phyloP scores from a whole-genome alignment of 2,329 filamentous ascomycete genomes.

The Aspergillus arachidicola region DNA sequence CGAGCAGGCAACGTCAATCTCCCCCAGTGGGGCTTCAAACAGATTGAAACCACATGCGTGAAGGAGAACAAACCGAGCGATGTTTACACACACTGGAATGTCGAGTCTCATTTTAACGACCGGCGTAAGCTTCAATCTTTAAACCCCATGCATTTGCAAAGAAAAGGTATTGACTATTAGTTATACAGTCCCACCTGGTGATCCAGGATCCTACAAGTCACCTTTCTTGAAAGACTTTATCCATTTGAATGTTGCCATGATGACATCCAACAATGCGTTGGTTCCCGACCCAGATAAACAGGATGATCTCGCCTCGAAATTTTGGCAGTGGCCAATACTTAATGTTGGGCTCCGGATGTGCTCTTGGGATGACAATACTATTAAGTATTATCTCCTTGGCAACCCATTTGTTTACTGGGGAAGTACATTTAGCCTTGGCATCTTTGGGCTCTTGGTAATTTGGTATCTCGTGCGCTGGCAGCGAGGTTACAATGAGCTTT shows the following conservation, averaged over 20 bases:
- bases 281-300: conserved; percentile 98
- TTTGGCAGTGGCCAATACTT: conserved; percentile 98
- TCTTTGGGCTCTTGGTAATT: conserved; percentile 70
- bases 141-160: neutral
- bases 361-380: conserved; percentile 90
- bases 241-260: conserved; percentile 98
- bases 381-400: conserved; percentile 98
- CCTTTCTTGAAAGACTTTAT: conserved; percentile 98
- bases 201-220: conserved; percentile 91
- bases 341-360: conserved; percentile 98
- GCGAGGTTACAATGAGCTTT: conserved; percentile 85
- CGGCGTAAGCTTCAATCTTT: conserved; percentile 66
- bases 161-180: conserved; percentile 11
- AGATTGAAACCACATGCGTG: conserved; percentile 94
- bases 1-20: conserved; percentile 94
- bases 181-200: conserved; percentile 74
- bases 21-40: conserved; percentile 99
- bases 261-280: conserved; percentile 98
- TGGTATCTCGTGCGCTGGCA: conserved; percentile 97
- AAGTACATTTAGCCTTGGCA: conserved; percentile 75
- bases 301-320: conserved; percentile 92
- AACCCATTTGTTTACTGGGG: conserved; percentile 98
- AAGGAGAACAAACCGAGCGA: conserved; percentile 92
- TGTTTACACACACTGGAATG: conserved; percentile 97
- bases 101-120: conserved; percentile 92